Evolutionary conservation across 768 basidiomycete genomes (phyloP), one percentile per base, ranked within the genome.

Genomic region (Lyophyllum shimeji): DNA sequence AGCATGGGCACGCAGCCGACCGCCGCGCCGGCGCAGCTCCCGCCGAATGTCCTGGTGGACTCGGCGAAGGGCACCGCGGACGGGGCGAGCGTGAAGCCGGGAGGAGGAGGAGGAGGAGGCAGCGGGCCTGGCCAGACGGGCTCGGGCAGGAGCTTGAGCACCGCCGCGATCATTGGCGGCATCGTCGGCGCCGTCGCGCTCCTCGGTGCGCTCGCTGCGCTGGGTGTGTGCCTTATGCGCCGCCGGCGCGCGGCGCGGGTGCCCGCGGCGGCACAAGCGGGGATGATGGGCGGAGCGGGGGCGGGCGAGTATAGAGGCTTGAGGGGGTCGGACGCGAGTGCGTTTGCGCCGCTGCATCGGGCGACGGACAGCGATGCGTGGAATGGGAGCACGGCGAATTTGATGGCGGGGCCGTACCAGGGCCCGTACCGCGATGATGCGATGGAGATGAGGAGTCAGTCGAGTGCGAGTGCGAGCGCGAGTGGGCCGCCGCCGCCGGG

Each of bases 1-100:
- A 68, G 82, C 52, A 77, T 96, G n/a, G 91, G 84, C 47, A 71
- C 70, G 1, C 95, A 97, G 67, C 79, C 88, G 1, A 81, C 75
- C 0, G 58, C 68, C 2, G 57, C 71, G 1, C 76, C 71, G 0
- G 72, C 73, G 17, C 65, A 44, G 1, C 78, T 92, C 7, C 88
- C 88, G 0, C 55, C 67, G 0, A 86, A 68, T 65, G 69, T 81
- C 37, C 77, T 76, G 24, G 67, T 77, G 7, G 69, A 73, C 53
- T 71, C 59, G 67, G 84, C 69, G 3, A 70, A 67, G 39, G 86
- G 54, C 25, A n/a, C 54, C 12, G 54, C 48, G 8, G 52, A 53
- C 23, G 44, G 45, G 25, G 51, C 55, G 3, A 50, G 29, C 27
- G 48, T 37, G 11, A 33, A 8, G 23, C 39, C 47, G 4, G 52